These are phyloP conservation scores for Sodiomyces alkalinus DNA, from an alignment of 2,329 filamentous ascomycete genomes.

Conservation along the genomic window DNA sequence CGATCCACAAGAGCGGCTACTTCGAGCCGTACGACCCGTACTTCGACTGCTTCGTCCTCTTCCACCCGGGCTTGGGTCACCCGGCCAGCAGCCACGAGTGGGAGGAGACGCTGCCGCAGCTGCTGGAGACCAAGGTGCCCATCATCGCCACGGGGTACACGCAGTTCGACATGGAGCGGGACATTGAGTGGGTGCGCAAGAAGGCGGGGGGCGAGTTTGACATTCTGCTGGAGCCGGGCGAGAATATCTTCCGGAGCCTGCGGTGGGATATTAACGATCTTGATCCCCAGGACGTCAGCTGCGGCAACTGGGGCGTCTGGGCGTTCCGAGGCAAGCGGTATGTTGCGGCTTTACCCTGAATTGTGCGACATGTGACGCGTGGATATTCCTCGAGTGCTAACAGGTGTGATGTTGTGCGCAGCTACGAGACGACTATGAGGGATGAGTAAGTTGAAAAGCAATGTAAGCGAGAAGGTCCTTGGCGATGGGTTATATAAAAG, in stretches of 20 bases:
- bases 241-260: constrained; percentile 87
- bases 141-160: constrained; percentile 94
- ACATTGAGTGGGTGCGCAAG: constrained; percentile 78
- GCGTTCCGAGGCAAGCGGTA: constrained; percentile 95
- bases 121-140: constrained; percentile 90
- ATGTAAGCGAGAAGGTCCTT: background rate
- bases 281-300: constrained; percentile 85
- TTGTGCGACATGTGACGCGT: background rate
- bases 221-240: constrained; percentile 75
- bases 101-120: constrained; percentile 74
- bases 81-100: constrained; percentile 89
- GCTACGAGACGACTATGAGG: constrained; percentile 49
- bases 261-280: constrained; percentile 95
- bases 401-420: too few species aligned
- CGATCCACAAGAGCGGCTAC: constrained; percentile 75
- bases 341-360: constrained; percentile 13
- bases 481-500: background rate
- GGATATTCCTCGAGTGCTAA: too few species aligned
- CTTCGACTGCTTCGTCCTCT: constrained; percentile 93
- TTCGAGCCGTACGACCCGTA: constrained; percentile 96
- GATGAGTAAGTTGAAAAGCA: constrained; percentile 14
- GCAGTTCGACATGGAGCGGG: constrained; percentile 83
- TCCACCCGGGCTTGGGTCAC: constrained; percentile 92
- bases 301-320: constrained; percentile 96
- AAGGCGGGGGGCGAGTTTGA: constrained; percentile 85